Evolutionary conservation across 768 basidiomycete species (phyloP).

Genomic region (Coprinellus aureogranulatus): DNA sequence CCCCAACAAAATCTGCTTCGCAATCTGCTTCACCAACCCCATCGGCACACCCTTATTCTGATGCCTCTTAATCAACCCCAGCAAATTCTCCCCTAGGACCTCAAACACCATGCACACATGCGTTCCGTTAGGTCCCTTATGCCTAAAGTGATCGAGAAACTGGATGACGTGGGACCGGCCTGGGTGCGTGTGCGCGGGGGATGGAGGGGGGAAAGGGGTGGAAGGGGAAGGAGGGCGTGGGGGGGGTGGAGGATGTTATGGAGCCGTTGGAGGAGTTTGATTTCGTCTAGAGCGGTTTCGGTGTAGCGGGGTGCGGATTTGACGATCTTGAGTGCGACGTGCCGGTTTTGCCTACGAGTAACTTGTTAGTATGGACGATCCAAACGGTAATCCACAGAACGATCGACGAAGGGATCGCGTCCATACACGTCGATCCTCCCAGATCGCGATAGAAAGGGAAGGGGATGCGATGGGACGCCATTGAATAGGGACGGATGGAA

Average conservation of each 20-base stretch:
- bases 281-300: slow-evolving; percentile 97
- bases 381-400: too few species aligned
- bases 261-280: slow-evolving; percentile 95
- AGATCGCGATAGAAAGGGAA: too few species aligned
- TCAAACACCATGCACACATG: slow-evolving; percentile 99
- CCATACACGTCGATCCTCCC: too few species aligned
- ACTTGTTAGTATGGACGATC: neutral
- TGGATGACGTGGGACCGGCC: slow-evolving; percentile 94
- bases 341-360: slow-evolving; percentile 74
- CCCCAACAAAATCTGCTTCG: slow-evolving; percentile 98
- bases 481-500: neutral
- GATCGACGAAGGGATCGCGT: neutral
- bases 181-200: slow-evolving; percentile 71
- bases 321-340: slow-evolving; percentile 98
- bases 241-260: slow-evolving; percentile 75
- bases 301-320: slow-evolving; percentile 97
- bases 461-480: too few species aligned
- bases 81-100: slow-evolving; percentile 93
- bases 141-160: slow-evolving; percentile 95
- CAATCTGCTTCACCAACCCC: slow-evolving; percentile 90
- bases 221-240: slow-evolving; percentile 45
- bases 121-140: slow-evolving; percentile 93
- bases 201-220: slow-evolving; percentile 50
- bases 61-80: slow-evolving; percentile 95
- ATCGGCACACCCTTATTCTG: slow-evolving; percentile 98